phyloP scores from a whole-genome alignment of 768 basidiomycete species.

The Tubosaeta brunneosetosa region DNA sequence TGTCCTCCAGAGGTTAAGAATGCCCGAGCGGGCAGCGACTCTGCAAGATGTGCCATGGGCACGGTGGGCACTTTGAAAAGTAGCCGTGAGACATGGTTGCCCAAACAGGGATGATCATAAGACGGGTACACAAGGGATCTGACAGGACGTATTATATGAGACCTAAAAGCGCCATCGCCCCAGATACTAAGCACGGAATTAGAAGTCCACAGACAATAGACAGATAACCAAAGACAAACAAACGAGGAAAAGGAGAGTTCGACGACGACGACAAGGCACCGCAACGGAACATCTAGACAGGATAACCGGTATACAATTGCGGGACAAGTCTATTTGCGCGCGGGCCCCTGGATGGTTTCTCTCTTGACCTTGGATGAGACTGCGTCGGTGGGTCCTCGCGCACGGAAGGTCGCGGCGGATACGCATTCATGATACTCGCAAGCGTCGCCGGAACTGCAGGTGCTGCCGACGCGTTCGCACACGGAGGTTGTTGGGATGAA shows the following conservation, averaged over 20 bases:
- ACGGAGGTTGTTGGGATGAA: constrained; percentile 16
- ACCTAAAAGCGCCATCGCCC: no score
- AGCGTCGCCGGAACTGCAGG: constrained; percentile 52
- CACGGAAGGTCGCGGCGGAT: constrained; percentile 36
- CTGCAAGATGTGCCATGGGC: no score
- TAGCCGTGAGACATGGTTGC: no score
- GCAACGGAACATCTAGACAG: neutral
- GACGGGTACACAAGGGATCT: no score
- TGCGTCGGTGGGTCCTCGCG: constrained; percentile 23
- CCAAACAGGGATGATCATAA: no score
- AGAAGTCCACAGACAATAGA: neutral
- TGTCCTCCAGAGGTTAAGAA: no score
- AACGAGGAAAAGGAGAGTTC: neutral
- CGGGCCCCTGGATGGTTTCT: constrained; percentile 13
- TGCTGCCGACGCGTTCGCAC: no score
- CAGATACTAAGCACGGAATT: neutral
- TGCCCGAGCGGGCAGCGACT: no score
- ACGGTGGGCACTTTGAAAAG: no score
- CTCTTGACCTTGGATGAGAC: no score
- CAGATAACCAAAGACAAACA: constrained; percentile 1
- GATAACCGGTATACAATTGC: neutral
- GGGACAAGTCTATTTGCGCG: constrained; percentile 15
- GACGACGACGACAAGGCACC: neutral
- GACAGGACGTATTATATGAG: no score
- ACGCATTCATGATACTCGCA: constrained; percentile 69